Conservation (phyloP, 805 yeast species). For the Hanseniaspora vineae region DNA sequence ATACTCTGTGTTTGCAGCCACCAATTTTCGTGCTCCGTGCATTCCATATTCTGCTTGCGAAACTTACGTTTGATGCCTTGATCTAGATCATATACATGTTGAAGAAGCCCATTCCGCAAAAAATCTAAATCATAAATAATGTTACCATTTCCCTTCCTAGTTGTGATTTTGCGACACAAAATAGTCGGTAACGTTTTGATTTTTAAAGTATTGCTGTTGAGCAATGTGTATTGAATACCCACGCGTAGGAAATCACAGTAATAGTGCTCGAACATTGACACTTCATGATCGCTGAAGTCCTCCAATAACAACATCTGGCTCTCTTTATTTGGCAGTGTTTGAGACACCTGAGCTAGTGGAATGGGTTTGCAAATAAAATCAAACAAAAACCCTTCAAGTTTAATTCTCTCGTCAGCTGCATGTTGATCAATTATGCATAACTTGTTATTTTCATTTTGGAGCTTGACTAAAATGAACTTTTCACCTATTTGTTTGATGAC, state of each 20-base stretch:
- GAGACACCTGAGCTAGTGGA: neutral
- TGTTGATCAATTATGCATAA: slow-evolving; percentile 61
- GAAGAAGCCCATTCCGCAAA: slow-evolving; percentile 28
- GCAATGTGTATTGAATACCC: slow-evolving; percentile 26
- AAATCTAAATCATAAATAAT: slow-evolving; percentile 13
- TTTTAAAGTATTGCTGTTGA: slow-evolving; percentile 5
- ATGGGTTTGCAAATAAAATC: slow-evolving; percentile 20
- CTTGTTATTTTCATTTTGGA: slow-evolving; percentile 2
- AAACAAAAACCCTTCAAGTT: slow-evolving; percentile 38
- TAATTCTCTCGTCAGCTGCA: slow-evolving; percentile 69
- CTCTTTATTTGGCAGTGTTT: neutral
- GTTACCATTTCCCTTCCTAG: neutral
- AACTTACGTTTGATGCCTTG: slow-evolving; percentile 12
- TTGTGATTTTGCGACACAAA: slow-evolving; percentile 23
- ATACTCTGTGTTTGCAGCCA: slow-evolving; percentile 27
- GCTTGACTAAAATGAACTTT: slow-evolving; percentile 45
- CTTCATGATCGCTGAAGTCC: slow-evolving; percentile 20
- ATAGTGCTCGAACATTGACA: slow-evolving; percentile 20
- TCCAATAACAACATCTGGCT: slow-evolving; percentile 3
- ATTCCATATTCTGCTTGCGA: neutral
- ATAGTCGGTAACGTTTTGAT: slow-evolving; percentile 34
- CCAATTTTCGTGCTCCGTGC: slow-evolving; percentile 20
- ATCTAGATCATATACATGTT: slow-evolving; percentile 33
- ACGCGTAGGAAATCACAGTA: slow-evolving; percentile 28
- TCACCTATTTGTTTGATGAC: slow-evolving; percentile 48